Percentiles rank a stretch among this genome's conserved stretches.
phyloP scores from a whole-genome alignment of 1,284 basidiomycete genomes.

The Dichomitus squalens region DNA sequence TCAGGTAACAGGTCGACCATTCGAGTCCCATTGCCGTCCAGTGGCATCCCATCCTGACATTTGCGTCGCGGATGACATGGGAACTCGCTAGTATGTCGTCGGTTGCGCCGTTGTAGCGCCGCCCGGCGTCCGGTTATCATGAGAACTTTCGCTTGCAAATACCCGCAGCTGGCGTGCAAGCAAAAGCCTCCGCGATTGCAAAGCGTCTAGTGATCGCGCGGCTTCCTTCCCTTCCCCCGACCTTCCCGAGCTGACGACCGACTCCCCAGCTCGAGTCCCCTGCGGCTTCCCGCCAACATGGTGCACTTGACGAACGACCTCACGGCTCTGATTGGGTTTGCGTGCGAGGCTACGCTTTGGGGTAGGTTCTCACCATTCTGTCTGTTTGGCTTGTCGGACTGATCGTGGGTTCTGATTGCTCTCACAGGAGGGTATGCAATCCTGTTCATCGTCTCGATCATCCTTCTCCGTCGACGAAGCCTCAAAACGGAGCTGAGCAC shows the following conservation, averaged over 20 bases:
- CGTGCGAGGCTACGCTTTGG: slow-evolving; percentile 36
- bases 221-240: neutral
- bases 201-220: too few relatives aligned
- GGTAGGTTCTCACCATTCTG: slow-evolving; percentile 22
- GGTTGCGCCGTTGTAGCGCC: neutral
- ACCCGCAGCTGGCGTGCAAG: neutral
- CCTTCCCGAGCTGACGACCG: neutral
- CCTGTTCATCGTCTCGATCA: slow-evolving; percentile 9
- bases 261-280: neutral
- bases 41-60: neutral
- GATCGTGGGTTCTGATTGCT: neutral
- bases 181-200: too few relatives aligned
- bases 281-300: neutral
- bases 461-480: slow-evolving; percentile 20
- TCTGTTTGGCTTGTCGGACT: too few relatives aligned
- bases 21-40: neutral
- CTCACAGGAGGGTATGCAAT: slow-evolving; percentile 14
- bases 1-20: neutral
- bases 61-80: neutral
- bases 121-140: neutral
- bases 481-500: slow-evolving; percentile 6
- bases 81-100: neutral
- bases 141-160: neutral
- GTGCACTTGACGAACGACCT: slow-evolving; percentile 22
- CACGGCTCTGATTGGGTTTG: slow-evolving; percentile 37